Evolutionary conservation across 148 eudicot genomes (phyloP).

Genomic region (Vaccinium macrocarpon): DNA sequence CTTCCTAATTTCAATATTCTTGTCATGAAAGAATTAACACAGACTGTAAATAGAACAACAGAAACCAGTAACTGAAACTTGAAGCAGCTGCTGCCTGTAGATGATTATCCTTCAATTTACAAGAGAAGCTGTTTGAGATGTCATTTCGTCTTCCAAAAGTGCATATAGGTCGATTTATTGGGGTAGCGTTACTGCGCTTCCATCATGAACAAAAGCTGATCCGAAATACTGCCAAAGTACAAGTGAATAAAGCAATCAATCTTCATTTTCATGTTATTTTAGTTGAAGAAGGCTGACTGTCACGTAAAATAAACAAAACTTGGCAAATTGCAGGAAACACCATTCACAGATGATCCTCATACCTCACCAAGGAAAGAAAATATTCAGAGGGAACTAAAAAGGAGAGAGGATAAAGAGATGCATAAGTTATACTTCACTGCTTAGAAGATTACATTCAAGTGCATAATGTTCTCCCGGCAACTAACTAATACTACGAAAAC

Average conservation of each 20-base stretch:
- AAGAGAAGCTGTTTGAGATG: not conserved
- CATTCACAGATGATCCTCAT: not conserved
- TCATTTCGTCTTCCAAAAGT: not conserved
- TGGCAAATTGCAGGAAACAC: not conserved
- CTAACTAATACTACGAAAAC: not conserved
- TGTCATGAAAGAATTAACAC: not conserved
- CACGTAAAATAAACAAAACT: not conserved
- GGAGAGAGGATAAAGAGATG: not conserved
- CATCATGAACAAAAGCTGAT: slow-evolving; percentile 68
- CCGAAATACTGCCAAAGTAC: slow-evolving; percentile 64
- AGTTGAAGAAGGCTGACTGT: not conserved
- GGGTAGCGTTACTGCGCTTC: slow-evolving; percentile 41
- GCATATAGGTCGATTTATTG: slow-evolving; percentile 30
- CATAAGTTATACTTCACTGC: not conserved
- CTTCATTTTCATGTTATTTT: not conserved
- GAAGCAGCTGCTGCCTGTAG: not conserved
- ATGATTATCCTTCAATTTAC: not conserved
- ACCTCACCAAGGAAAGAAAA: not conserved
- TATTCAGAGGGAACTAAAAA: not conserved
- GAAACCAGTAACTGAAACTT: not conserved
- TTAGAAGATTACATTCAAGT: not conserved
- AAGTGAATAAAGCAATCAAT: not conserved
- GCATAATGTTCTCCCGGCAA: not conserved
- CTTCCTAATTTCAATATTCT: not conserved
- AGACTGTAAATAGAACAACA: not conserved